Evolutionary conservation across 2,329 filamentous ascomycete genomes (phyloP).

Genomic region (Corynespora cassiicola): DNA sequence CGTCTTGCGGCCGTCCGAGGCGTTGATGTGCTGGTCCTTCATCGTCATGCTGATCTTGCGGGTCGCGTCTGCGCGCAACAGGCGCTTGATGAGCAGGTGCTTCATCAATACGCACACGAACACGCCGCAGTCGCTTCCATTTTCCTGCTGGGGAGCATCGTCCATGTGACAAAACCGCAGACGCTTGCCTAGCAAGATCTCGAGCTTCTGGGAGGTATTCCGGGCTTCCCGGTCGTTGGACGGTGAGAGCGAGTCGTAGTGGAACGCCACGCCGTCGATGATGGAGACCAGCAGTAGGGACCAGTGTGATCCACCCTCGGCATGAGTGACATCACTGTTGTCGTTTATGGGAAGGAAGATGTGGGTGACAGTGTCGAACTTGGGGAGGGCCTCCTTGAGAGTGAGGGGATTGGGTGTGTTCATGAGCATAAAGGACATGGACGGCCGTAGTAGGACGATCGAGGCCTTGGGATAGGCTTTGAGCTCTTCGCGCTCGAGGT

Average conservation of each 20-base stretch:
- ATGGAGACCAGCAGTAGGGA: slow-evolving; percentile 87
- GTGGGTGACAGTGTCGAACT: slow-evolving; percentile 83
- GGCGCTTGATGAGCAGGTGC: slow-evolving; percentile 83
- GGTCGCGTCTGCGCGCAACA: slow-evolving; percentile 78
- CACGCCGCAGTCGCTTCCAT: slow-evolving; percentile 91
- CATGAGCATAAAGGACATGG: slow-evolving; percentile 91
- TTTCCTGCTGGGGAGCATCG: slow-evolving; percentile 90
- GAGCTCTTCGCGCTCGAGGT: slow-evolving; percentile 89
- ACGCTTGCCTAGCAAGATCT: slow-evolving; percentile 68
- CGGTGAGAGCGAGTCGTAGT: slow-evolving; percentile 87
- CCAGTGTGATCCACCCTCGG: slow-evolving; percentile 96
- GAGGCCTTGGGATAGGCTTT: slow-evolving; percentile 79
- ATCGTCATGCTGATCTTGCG: slow-evolving; percentile 96
- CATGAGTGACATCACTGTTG: slow-evolving; percentile 75
- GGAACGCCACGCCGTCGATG: slow-evolving; percentile 90
- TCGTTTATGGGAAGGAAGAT: slow-evolving; percentile 97
- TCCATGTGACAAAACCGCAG: slow-evolving; percentile 81
- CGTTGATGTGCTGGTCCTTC: slow-evolving; percentile 83
- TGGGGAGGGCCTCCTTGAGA: slow-evolving; percentile 73
- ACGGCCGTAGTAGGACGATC: slow-evolving; percentile 89
- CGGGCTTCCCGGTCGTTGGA: slow-evolving; percentile 78
- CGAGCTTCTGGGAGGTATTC: slow-evolving; percentile 72
- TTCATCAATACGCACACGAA: slow-evolving; percentile 97
- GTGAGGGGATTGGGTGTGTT: slow-evolving; percentile 67
- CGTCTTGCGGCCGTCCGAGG: slow-evolving; percentile 80